Evolutionary conservation across 768 basidiomycete genomes (phyloP).

Genomic region (Nevesoporus exiguus): DNA sequence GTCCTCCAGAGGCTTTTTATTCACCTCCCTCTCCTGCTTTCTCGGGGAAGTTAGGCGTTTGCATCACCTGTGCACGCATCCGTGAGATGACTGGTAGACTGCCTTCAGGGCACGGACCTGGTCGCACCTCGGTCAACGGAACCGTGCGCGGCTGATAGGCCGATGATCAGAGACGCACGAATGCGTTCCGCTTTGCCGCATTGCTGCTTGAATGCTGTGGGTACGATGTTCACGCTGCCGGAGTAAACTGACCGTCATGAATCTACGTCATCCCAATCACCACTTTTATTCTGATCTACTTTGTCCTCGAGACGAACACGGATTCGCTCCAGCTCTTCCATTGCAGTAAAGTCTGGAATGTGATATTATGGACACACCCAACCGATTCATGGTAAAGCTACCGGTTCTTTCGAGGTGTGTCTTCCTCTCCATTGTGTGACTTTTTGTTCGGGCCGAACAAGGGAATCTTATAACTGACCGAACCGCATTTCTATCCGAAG

Average conservation of each 20-base stretch:
- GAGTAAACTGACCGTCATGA: background rate
- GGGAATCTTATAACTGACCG: background rate
- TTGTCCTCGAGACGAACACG: background rate
- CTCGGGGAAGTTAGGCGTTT: background rate
- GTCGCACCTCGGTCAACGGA: background rate
- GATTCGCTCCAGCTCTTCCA: background rate
- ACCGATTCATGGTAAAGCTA: background rate
- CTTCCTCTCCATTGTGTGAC: background rate
- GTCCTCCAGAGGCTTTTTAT: slow-evolving; percentile 13
- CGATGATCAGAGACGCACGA: background rate
- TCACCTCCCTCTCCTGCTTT: background rate
- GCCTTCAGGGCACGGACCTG: background rate
- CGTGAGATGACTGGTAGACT: background rate
- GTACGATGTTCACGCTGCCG: slow-evolving; percentile 2
- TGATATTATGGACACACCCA: background rate
- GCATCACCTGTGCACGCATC: slow-evolving; percentile 11
- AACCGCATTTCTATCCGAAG: background rate
- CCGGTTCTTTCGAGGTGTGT: background rate
- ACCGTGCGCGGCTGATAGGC: background rate
- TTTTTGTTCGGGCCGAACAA: too few species aligned
- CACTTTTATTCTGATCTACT: background rate
- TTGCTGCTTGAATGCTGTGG: slow-evolving; percentile 5
- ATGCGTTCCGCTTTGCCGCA: slow-evolving; percentile 4
- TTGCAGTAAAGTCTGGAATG: background rate
- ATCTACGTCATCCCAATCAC: background rate